Percentiles rank a stretch among this genome's conserved stretches.
Evolutionary conservation across 306 rosid genomes (phyloP).

Genomic region (peach (Prunus persica)): DNA sequence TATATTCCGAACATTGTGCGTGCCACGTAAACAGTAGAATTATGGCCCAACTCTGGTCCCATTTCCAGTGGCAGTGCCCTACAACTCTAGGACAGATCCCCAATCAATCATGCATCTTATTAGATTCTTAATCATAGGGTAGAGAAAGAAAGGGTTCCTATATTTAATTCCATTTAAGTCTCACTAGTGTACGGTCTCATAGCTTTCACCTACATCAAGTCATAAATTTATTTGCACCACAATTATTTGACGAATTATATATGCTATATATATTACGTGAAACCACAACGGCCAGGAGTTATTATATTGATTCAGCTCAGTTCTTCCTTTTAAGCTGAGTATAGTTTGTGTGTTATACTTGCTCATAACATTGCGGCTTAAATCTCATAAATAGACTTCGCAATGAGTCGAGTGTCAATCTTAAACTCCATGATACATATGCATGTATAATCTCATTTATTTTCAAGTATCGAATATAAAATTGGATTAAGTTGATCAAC

Average conservation of each 20-base stretch:
- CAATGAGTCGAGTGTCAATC: no score
- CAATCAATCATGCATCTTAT: not conserved
- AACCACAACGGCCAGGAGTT: not conserved
- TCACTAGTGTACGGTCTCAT: not conserved
- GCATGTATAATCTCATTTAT: no score
- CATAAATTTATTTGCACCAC: not conserved
- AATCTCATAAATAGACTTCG: no score
- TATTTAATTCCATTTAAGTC: not conserved
- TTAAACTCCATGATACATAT: no score
- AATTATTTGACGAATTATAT: not conserved
- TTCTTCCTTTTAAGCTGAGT: no score
- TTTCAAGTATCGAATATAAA: no score
- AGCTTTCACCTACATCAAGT: not conserved
- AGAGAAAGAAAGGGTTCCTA: no score
- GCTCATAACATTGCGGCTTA: no score
- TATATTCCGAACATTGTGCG: not conserved
- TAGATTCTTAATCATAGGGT: not conserved
- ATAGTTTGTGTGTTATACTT: no score
- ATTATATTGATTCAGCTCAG: not conserved
- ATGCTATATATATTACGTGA: not conserved
- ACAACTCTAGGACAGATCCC: slow-evolving; percentile 6
- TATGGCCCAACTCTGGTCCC: slow-evolving; percentile 8
- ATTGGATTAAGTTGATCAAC: no score
- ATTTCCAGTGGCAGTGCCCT: not conserved
- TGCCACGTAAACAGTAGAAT: not conserved